Base-by-base conservation (phyloP, 208 protist genomes). In the Plasmodiophora brassicae region DNA sequence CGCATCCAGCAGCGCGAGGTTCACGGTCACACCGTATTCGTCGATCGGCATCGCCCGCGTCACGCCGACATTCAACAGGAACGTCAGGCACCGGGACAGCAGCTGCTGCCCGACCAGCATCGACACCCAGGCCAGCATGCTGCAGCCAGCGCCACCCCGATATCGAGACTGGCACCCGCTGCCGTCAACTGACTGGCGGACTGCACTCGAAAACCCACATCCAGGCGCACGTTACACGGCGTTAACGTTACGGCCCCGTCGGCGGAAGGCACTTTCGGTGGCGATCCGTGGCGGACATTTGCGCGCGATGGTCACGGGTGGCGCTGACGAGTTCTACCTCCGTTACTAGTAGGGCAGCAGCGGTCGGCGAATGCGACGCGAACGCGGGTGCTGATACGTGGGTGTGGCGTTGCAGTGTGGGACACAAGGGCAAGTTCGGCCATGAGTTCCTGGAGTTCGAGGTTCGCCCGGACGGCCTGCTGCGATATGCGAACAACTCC, bases 381-480 rank as follows among this genome's bases (percentile, higher is more conserved):
- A 10, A 8, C 22, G 8, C 22, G 1, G n/a, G 5, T 89, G 39
- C n/a, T 50, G 0, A 35, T 45, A 14, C 0, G 1, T 0, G 1
- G 0, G 50, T 22, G 45, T 8, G 0, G 1, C 22, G 1, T 1
- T 78, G 5, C 78, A 94, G 92, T 90, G 92, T 97, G 0, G 96
- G 96, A 1, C 96, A 97, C 86, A 94, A 95, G 88, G 95, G 96
- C 28, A 96, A 96, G 88, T 97, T 96, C 89, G 96, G 96, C 41
- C 96, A 98, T 87, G 96, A 97, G 87, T 97, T 96, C 88, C 85
- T 97, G 22, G 96, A 97, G 90, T 97, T 97, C 89, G 96, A 97
- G 88, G 94, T 97, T 86, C 39, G 89, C 1, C 83, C 89, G 1
- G 92, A 92, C 53, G 88, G 91, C n/a, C 93, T 94, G 90, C 78